Percentiles rank a stretch among this genome's conserved stretches.
Conservation (phyloP, 192 early-diverging fungal genomes). For the Backusella luteola region DNA sequence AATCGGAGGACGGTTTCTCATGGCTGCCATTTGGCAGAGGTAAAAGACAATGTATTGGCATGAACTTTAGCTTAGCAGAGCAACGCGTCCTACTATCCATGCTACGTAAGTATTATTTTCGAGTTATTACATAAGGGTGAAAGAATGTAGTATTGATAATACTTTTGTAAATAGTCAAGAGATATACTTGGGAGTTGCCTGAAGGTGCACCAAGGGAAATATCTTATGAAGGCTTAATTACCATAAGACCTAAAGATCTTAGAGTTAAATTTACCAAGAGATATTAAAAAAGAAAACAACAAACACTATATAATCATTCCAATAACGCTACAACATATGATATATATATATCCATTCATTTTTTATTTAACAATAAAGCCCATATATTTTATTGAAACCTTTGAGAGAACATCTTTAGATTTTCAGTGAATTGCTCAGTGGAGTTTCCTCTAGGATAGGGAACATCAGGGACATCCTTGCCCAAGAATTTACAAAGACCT, state of each 20-base stretch:
- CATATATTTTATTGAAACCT: neutral
- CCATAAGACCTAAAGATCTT: neutral
- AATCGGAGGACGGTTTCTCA: neutral
- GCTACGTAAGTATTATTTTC: constrained; percentile 32
- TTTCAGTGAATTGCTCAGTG: neutral
- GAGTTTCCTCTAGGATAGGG: constrained; percentile 13
- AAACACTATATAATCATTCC: neutral
- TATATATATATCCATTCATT: neutral
- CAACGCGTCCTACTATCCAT: constrained; percentile 55
- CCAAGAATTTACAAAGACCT: constrained; percentile 11
- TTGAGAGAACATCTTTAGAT: neutral
- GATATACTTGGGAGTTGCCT: constrained; percentile 15
- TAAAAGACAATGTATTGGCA: constrained; percentile 56
- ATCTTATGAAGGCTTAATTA: neutral
- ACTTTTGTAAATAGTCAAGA: neutral
- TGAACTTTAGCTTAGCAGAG: constrained; percentile 62
- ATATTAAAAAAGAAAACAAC: neutral
- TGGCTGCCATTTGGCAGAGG: constrained; percentile 64
- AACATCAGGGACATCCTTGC: neutral
- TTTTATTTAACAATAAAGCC: neutral
- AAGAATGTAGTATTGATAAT: neutral
- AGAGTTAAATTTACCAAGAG: neutral
- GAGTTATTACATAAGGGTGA: neutral
- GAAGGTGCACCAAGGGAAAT: constrained; percentile 13
- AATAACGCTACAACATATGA: neutral